A percentile compares a stretch with the other conserved stretches of the same genome.
Evolutionary conservation across 2,329 filamentous ascomycete species (phyloP).

Genomic region (Diaporthe sp.): DNA sequence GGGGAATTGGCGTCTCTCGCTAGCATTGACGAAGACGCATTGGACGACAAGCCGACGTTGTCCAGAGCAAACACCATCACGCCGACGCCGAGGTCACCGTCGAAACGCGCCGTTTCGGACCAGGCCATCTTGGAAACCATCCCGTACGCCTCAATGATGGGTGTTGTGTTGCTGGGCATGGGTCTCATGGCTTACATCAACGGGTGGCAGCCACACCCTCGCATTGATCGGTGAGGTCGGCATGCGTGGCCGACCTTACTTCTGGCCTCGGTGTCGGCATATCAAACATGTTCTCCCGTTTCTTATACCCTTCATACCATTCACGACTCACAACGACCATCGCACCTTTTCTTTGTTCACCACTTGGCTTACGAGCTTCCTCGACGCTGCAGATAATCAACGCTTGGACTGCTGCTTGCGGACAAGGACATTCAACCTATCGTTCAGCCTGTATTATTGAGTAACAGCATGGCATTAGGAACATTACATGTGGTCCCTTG

Average conservation of each 20-base stretch:
- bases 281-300: conserved; percentile 28
- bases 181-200: conserved; percentile 90
- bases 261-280: conserved; percentile 4
- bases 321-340: conserved; percentile 32
- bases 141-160: conserved; percentile 86
- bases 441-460: conserved; percentile 33
- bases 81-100: conserved; percentile 57
- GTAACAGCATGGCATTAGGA: conserved; percentile 12
- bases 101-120: conserved; percentile 56
- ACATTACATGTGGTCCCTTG: background rate
- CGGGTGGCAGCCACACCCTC: conserved; percentile 75
- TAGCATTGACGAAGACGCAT: conserved; percentile 46
- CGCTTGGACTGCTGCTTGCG: background rate
- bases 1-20: conserved; percentile 43
- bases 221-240: conserved; percentile 50
- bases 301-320: conserved; percentile 37
- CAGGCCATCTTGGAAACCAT: conserved; percentile 68
- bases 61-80: conserved; percentile 66
- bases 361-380: background rate
- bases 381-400: conserved; percentile 13
- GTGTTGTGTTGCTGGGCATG: conserved; percentile 85
- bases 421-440: background rate
- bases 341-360: conserved; percentile 26
- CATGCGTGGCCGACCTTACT: background rate
- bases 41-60: conserved; percentile 57